phyloP scores from a whole-genome alignment of 139 green algal species.

The Volvox africanus region DNA sequence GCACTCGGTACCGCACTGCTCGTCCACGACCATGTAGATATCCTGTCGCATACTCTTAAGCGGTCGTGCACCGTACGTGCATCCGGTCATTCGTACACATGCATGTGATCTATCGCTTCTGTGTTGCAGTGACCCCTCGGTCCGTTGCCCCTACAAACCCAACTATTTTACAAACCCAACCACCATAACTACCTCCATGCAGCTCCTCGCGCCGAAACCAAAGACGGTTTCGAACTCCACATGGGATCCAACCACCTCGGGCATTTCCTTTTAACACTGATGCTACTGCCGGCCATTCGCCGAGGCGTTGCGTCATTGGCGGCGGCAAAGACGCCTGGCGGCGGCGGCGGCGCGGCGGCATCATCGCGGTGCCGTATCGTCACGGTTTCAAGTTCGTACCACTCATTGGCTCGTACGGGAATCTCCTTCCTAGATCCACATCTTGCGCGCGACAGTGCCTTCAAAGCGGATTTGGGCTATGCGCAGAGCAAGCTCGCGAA shows the following conservation, averaged over 20 bases:
- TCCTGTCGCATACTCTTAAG: too few species aligned
- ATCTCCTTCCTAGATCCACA: background rate
- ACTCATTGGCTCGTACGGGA: background rate
- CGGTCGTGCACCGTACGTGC: too few species aligned
- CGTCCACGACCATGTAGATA: too few species aligned
- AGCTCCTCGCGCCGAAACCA: conserved; percentile 67
- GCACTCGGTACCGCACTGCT: too few species aligned
- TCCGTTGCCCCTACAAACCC: too few species aligned
- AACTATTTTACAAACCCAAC: too few species aligned
- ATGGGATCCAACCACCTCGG: conserved; percentile 88
- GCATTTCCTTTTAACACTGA: conserved; percentile 85
- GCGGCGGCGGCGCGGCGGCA: background rate
- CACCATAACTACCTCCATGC: background rate
- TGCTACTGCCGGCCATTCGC: conserved; percentile 75
- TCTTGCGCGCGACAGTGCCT: background rate
- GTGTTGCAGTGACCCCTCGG: too few species aligned
- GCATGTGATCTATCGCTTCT: too few species aligned
- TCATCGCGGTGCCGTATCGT: conserved; percentile 67
- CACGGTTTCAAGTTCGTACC: conserved; percentile 59
- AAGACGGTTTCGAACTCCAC: conserved; percentile 85
- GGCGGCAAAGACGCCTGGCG: background rate
- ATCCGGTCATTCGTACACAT: too few species aligned
- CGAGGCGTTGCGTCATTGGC: conserved; percentile 10
- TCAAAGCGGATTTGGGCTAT: conserved; percentile 72
- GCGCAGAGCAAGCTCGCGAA: conserved; percentile 84